Percentiles rank a stretch among this genome's conserved stretches.
Conservation (phyloP, 768 basidiomycete species). For the Auriscalpium orientale region DNA sequence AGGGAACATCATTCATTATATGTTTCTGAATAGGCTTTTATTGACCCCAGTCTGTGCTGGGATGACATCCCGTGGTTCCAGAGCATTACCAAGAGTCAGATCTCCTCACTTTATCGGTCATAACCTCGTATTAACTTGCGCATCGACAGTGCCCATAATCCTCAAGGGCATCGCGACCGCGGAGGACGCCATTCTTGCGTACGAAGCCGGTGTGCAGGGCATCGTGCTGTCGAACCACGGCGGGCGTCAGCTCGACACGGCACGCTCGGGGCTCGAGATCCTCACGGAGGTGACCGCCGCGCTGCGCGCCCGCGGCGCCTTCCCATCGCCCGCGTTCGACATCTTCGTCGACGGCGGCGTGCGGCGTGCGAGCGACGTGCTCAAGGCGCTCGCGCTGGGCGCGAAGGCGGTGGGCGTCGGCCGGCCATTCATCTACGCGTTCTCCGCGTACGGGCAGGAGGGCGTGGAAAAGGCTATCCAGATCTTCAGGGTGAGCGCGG, state of each 20-base stretch:
- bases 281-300: slow-evolving; percentile 77
- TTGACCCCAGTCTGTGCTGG: slow-evolving; percentile 87
- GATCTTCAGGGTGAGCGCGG: slow-evolving; percentile 52
- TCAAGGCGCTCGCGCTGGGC: slow-evolving; percentile 80
- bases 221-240: slow-evolving; percentile 87
- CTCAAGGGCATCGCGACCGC: slow-evolving; percentile 80
- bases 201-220: slow-evolving; percentile 64
- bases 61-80: slow-evolving; percentile 62
- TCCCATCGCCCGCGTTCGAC: slow-evolving; percentile 72
- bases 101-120: not conserved
- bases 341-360: slow-evolving; percentile 91
- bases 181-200: slow-evolving; percentile 85
- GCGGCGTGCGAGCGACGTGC: slow-evolving; percentile 75
- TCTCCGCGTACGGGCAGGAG: slow-evolving; percentile 77
- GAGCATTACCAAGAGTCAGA: slow-evolving; percentile 44
- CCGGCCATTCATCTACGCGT: slow-evolving; percentile 79
- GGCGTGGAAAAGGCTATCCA: slow-evolving; percentile 77
- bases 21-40: slow-evolving; percentile 60
- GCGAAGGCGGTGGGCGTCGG: slow-evolving; percentile 69
- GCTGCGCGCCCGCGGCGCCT: slow-evolving; percentile 58
- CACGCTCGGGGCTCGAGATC: slow-evolving; percentile 86
- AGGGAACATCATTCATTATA: not conserved
- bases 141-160: slow-evolving; percentile 71
- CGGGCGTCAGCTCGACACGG: slow-evolving; percentile 65
- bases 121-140: not conserved